phyloP scores from a whole-genome alignment of 352 stramenopile genomes.

The Pythium aphanidermatum region DNA sequence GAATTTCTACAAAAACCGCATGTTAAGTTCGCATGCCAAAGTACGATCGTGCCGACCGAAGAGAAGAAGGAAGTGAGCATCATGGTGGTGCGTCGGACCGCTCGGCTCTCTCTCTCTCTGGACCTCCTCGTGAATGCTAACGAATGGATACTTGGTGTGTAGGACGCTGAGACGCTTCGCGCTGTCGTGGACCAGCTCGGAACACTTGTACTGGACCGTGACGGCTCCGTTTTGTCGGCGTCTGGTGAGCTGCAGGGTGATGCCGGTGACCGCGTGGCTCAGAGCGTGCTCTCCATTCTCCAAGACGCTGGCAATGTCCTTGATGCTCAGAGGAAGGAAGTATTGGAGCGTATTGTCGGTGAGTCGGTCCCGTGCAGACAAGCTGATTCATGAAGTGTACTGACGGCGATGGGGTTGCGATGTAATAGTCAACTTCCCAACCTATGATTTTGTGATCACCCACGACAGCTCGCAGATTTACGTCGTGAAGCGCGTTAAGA shows the following conservation, averaged over 20 bases:
- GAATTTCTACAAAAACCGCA: no score
- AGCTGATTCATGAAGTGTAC: constrained; percentile 59
- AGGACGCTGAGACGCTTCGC: constrained; percentile 50
- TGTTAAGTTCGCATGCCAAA: no score
- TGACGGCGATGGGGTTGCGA: constrained; percentile 27
- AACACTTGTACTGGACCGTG: constrained; percentile 53
- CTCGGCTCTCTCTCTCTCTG: no score
- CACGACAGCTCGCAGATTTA: constrained; percentile 60
- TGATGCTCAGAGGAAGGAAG: constrained; percentile 47
- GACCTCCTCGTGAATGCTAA: no score
- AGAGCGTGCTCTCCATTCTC: constrained; percentile 64
- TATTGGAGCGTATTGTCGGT: constrained; percentile 62
- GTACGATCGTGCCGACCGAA: no score
- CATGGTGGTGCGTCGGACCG: constrained; percentile 1
- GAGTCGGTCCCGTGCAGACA: constrained; percentile 25
- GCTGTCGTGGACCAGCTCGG: constrained; percentile 47
- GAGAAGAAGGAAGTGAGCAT: no score
- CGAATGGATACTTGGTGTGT: constrained; percentile 1
- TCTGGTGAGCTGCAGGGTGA: constrained; percentile 52
- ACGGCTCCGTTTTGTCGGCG: constrained; percentile 52
- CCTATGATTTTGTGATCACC: constrained; percentile 63
- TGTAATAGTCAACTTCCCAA: constrained; percentile 49
- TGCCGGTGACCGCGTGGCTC: constrained; percentile 41
- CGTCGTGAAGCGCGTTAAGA: constrained; percentile 60
- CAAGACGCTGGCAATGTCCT: constrained; percentile 56